Conservation (phyloP, 805 yeast species). For the Starmerella apicola region DNA sequence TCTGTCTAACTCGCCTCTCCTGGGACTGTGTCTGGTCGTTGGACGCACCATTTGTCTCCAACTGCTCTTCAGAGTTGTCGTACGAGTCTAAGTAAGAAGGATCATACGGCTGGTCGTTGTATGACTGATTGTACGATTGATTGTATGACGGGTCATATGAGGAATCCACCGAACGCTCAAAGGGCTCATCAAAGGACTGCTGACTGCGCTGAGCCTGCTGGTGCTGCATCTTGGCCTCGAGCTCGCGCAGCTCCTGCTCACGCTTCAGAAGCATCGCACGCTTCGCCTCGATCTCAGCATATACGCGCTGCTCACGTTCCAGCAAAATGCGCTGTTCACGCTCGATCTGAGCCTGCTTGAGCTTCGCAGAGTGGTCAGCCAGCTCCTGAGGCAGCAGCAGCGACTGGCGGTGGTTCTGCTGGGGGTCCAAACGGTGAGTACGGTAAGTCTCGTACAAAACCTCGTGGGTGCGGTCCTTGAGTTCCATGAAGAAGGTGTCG, state of each 20-base stretch:
- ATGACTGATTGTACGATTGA: not conserved
- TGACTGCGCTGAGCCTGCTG: slow-evolving; percentile 11
- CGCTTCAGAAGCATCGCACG: slow-evolving; percentile 28
- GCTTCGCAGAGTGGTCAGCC: slow-evolving; percentile 29
- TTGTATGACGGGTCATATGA: not conserved
- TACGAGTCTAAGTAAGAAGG: not conserved
- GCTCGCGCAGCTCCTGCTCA: slow-evolving; percentile 31
- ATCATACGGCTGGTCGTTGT: not conserved
- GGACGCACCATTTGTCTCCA: not conserved
- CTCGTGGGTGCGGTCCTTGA: slow-evolving; percentile 71
- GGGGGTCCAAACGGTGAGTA: slow-evolving; percentile 20
- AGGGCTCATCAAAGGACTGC: not conserved
- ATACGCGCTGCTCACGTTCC: slow-evolving; percentile 30
- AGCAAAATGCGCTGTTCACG: slow-evolving; percentile 30
- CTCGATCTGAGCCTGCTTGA: slow-evolving; percentile 32
- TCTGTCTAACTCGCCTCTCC: slow-evolving; percentile 10
- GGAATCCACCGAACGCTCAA: not conserved
- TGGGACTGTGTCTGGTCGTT: too few relatives aligned
- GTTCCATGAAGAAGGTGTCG: slow-evolving; percentile 73
- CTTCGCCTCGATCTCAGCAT: slow-evolving; percentile 30
- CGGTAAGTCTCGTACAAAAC: slow-evolving; percentile 61
- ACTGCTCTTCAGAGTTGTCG: not conserved
- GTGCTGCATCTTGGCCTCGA: slow-evolving; percentile 24
- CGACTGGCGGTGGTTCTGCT: slow-evolving; percentile 19
- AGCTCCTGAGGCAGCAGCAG: slow-evolving; percentile 30